phyloP scores from a whole-genome alignment of 2,329 filamentous ascomycete species.

The Monosporascus sp. region DNA sequence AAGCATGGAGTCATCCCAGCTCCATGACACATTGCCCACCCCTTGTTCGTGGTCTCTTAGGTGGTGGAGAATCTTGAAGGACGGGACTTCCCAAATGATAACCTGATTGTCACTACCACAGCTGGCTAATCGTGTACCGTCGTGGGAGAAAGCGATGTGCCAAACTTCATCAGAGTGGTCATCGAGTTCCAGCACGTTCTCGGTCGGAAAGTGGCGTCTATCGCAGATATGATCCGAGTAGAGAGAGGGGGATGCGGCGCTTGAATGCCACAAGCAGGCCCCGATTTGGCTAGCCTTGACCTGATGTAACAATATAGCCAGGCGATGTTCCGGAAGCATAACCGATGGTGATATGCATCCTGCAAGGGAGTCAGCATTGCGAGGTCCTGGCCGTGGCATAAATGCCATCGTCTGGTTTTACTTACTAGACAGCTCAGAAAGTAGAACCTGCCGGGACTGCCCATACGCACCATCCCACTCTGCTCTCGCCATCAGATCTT shows the following conservation, averaged over 20 bases:
- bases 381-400: background rate
- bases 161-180: constrained; percentile 81
- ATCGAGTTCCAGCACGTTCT: constrained; percentile 63
- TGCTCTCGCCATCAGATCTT: constrained; percentile 71
- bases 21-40: constrained; percentile 82
- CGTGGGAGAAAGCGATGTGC: constrained; percentile 85
- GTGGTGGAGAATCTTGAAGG: constrained; percentile 59
- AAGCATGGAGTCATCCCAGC: constrained; percentile 81
- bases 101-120: constrained; percentile 72
- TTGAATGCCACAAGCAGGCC: constrained; percentile 85
- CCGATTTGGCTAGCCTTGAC: constrained; percentile 81
- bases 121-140: constrained; percentile 76
- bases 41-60: constrained; percentile 63
- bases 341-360: constrained; percentile 90
- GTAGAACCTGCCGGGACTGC: constrained; percentile 65
- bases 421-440: constrained; percentile 81
- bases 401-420: constrained; percentile 6
- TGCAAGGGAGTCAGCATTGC: constrained; percentile 31
- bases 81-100: constrained; percentile 73
- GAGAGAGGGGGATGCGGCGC: constrained; percentile 69
- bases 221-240: constrained; percentile 88
- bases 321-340: constrained; percentile 90
- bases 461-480: constrained; percentile 80
- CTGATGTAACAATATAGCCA: constrained; percentile 75
- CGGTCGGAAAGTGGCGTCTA: constrained; percentile 70